Conservation (phyloP, 495 filamentous ascomycete genomes). For the Cercophora scortea region DNA sequence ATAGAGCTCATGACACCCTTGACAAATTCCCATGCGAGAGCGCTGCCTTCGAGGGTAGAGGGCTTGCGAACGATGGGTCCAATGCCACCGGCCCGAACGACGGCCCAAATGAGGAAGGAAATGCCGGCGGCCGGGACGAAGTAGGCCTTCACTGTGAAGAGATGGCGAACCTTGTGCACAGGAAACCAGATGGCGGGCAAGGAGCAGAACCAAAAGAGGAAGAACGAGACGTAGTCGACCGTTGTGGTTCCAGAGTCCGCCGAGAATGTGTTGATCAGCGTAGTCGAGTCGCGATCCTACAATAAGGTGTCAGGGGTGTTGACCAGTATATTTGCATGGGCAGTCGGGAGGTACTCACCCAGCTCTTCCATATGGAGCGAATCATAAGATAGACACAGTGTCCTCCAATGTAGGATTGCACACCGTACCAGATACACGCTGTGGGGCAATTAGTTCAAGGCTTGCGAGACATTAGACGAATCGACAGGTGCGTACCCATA, state of each 20-base stretch:
- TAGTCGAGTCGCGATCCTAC: constrained; percentile 46
- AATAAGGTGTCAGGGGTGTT: constrained; percentile 6
- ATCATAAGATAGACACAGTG: constrained; percentile 79
- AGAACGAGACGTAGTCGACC: constrained; percentile 68
- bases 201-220: constrained; percentile 74
- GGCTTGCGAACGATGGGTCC: constrained; percentile 78
- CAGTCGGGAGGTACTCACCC: constrained; percentile 23
- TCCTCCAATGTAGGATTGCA: constrained; percentile 80
- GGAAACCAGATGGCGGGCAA: constrained; percentile 84
- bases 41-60: constrained; percentile 54
- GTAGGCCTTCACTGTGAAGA: constrained; percentile 87
- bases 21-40: constrained; percentile 73
- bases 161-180: constrained; percentile 67
- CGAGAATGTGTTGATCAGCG: constrained; percentile 51
- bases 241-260: constrained; percentile 64
- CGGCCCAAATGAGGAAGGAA: constrained; percentile 85
- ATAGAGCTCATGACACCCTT: constrained; percentile 82
- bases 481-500: constrained; percentile 46
- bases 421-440: constrained; percentile 79
- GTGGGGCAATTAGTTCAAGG: background rate
- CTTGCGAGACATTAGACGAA: background rate
- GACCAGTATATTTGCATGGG: background rate
- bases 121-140: constrained; percentile 79
- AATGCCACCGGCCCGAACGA: constrained; percentile 73
- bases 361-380: constrained; percentile 63